phyloP scores from a whole-genome alignment of 2,329 filamentous ascomycete genomes.

The Venturia oleaginea region DNA sequence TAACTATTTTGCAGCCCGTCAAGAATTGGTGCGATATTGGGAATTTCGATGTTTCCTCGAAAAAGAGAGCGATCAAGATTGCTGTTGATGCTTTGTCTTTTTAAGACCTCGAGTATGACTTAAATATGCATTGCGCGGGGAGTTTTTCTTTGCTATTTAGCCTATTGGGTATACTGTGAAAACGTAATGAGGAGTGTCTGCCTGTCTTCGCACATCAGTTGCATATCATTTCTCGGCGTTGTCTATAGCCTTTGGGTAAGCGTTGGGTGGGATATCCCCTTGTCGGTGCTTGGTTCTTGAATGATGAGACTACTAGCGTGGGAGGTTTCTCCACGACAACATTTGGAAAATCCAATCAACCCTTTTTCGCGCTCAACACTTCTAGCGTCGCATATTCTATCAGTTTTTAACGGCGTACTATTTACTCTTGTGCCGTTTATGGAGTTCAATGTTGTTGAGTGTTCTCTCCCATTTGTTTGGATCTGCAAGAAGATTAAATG shows the following conservation, averaged over 20 bases:
- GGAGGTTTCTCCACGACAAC: no score
- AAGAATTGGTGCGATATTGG: constrained; percentile 43
- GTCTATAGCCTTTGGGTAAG: background rate
- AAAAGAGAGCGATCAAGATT: background rate
- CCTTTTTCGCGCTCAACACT: no score
- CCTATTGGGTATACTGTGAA: background rate
- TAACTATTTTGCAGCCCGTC: constrained; percentile 40
- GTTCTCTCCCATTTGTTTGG: no score
- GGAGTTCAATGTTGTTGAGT: no score
- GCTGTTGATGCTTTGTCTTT: background rate
- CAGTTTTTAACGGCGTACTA: no score
- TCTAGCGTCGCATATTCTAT: no score
- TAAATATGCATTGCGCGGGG: background rate
- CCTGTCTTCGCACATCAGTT: background rate
- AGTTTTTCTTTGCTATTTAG: background rate
- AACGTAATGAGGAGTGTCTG: background rate
- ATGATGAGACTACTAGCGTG: no score
- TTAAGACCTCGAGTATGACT: background rate
- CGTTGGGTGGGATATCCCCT: background rate
- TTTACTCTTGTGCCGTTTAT: no score
- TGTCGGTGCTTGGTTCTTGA: background rate
- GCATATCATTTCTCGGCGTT: background rate
- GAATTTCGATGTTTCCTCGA: constrained; percentile 29
- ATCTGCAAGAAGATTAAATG: no score
- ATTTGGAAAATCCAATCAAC: no score